Evolutionary conservation across 176 grass and related monocot species (phyloP), one percentile per base, ranked within the genome.

Genomic region (Musa schizocarpa): DNA sequence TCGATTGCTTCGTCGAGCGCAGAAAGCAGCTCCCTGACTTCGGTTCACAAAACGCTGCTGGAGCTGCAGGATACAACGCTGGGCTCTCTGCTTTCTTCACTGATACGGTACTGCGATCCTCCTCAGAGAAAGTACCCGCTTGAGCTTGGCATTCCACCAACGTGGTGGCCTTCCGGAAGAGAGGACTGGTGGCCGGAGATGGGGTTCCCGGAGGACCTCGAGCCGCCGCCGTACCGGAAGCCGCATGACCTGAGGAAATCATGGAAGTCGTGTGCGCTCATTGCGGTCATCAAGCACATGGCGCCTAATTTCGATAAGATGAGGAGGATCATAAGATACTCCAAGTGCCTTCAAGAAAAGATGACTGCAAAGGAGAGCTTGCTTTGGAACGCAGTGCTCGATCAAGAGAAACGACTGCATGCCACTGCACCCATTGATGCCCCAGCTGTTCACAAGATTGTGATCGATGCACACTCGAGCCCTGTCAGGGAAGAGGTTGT

Each of bases 281-380:
- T 62, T 22, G 58, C 16, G 17, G 58, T 62, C 58, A 62, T 62
- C 58, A 62, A 20, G 58, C 58, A 62, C 17, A 8, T 62, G 58
- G 65, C 65, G 7, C 26, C 24, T 68, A 34, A 68, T 68, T 68
- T 68, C 20, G 65, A 48, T 13, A 68, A 68, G 65, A 14, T 68
- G 0, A 68, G 58, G 14, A 62, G 58, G 58, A 14, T 68, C 26
- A 3, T 43, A 48, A 68, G 65, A 68, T 26, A 34, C 12, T 68
- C 65, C 8, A 68, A 68, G 26, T 68, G 65, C 65, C 65, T 68
- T 68, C 24, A 48, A 34, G 27, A 68, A 17, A 68, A 68, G 16
- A 68, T 68, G 65, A 68, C 65, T 17, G 65, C 65, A 17, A 68
- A 34, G 43, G 24, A 68, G 11, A 48, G 27, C 65, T 34, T 68